Conservation (phyloP, 140 eudicot genomes). For the Oenanthe javanica region DNA sequence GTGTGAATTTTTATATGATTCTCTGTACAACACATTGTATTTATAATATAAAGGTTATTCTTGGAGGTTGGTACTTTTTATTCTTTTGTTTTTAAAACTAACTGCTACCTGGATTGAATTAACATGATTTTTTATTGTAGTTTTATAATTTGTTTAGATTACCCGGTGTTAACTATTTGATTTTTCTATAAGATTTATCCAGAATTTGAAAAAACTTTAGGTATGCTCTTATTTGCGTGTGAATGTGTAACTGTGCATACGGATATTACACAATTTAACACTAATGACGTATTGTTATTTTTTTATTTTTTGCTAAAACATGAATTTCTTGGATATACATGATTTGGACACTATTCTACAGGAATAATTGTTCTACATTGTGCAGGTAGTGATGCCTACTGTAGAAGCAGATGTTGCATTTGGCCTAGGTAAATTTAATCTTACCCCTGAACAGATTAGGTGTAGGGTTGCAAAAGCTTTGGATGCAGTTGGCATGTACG, state of each 20-base stretch:
- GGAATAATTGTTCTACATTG: neutral
- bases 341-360: neutral
- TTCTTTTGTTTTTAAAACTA: no score
- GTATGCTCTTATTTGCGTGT: neutral
- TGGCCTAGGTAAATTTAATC: slow-evolving; percentile 65
- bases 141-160: neutral
- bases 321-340: neutral
- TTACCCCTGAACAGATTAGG: slow-evolving; percentile 47
- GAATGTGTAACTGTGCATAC: neutral
- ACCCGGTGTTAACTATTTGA: neutral
- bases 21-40: neutral
- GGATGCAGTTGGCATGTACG: slow-evolving; percentile 77
- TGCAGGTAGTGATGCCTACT: slow-evolving; percentile 95
- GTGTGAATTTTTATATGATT: neutral
- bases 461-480: slow-evolving; percentile 69
- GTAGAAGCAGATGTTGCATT: slow-evolving; percentile 95
- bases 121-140: no score
- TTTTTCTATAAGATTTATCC: neutral
- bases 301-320: neutral
- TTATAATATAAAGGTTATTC: no score
- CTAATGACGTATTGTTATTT: neutral
- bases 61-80: neutral
- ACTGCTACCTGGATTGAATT: neutral
- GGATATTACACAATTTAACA: neutral
- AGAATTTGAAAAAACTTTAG: neutral